Base-by-base conservation (phyloP, 1,139 yeast genomes). In the Candida albicans region DNA sequence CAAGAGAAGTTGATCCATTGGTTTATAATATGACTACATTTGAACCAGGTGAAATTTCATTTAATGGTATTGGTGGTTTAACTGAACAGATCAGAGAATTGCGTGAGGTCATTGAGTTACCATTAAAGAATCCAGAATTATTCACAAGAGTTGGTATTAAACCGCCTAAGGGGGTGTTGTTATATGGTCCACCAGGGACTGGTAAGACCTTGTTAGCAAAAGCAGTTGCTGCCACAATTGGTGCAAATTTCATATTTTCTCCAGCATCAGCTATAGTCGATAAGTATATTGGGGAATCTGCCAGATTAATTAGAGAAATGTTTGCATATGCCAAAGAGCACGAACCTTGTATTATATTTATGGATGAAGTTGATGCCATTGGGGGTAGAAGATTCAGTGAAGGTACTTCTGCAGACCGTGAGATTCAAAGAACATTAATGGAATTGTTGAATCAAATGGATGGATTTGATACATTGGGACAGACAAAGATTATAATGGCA, bases 151-250 rank as follows among this genome's bases (percentile, higher is more conserved):
- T 95, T 24, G 99, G 99, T 40, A 95, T 95, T 65, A 89, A 90
- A 61, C 96, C 98, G 14, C 99, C 99, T 45, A 95, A 93, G 68
- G 99, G 99, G 62, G 99, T 95, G 12, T 73, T 95, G 52, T 75
- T 95, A 46, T 95, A 95, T 60, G 99, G 99, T 2, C 99, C 99
- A n/a, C 99, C 99, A 25, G 99, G 99, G 58, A 93, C 99, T 0
- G 99, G 99, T 63, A 93, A 93, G 64, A 93, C 99, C 0, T 73
- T 93, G 50, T 76, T 93, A 57, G 99, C 99, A 10, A 91, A 93
- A 62, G 99, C 99, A 0, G 98, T 91, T 36, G 99, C 99, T 5
- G 98, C 99, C 38, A 93, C 98, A 5, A 89, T 95, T 58, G 99
- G 98, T 41, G 97, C 98, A 39, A 95, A 95, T 67, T 95, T 95